These are phyloP conservation scores for Exophiala sp. DNA, from an alignment of 2,329 filamentous ascomycete species.

Conservation along the genomic window DNA sequence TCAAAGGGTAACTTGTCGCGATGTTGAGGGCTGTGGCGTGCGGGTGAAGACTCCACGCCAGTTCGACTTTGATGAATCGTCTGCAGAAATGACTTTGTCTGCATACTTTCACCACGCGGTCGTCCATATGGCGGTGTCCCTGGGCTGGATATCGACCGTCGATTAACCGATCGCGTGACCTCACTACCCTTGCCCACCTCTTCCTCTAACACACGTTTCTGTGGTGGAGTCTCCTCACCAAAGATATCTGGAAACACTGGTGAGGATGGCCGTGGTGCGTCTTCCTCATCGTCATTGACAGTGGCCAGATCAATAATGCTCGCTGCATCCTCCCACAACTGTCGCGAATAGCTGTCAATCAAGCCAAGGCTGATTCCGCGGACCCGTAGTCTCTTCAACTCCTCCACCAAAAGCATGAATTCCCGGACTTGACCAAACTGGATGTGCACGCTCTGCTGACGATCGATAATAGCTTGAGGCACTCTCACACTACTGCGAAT, in stretches of 20 bases:
- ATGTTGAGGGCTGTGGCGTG: constrained; percentile 30
- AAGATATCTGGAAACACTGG: constrained; percentile 57
- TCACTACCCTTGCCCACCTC: constrained; percentile 6
- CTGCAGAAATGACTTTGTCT: constrained; percentile 61
- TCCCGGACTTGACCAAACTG: constrained; percentile 64
- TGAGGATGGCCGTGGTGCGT: constrained; percentile 48
- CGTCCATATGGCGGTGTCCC: constrained; percentile 35
- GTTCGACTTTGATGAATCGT: constrained; percentile 53
- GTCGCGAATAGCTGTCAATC: constrained; percentile 50
- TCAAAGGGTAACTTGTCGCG: constrained; percentile 62
- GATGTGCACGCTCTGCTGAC: constrained; percentile 62
- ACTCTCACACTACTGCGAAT: constrained; percentile 46
- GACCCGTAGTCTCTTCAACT: constrained; percentile 59
- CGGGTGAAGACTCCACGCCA: constrained; percentile 29
- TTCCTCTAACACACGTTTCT: constrained; percentile 12
- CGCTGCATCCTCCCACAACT: constrained; percentile 62
- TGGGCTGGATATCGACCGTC: constrained; percentile 27
- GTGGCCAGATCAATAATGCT: constrained; percentile 65
- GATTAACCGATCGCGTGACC: constrained; percentile 10
- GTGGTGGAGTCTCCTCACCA: constrained; percentile 37
- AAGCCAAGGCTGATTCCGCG: constrained; percentile 54
- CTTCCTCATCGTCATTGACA: constrained; percentile 58
- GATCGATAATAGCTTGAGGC: constrained; percentile 60
- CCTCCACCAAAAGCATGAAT: constrained; percentile 62
- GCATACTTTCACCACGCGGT: constrained; percentile 55